Evolutionary conservation across 768 basidiomycete genomes (phyloP).

Genomic region (Pholiota conissans): DNA sequence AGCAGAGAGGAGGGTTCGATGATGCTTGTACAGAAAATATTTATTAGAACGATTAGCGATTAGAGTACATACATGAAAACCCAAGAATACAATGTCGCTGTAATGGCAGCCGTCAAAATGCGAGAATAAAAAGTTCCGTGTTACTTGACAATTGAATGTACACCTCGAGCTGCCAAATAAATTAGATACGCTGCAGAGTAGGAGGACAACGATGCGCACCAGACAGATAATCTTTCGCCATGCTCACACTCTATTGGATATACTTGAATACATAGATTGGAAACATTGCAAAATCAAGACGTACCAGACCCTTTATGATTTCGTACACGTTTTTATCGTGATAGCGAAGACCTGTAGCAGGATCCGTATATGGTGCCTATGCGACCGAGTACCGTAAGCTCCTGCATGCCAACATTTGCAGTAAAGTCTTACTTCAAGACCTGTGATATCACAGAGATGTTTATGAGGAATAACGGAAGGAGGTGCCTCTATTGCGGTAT

Average conservation of each 20-base stretch:
- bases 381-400: background rate
- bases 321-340: conserved; percentile 90
- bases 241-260: conserved; percentile 53
- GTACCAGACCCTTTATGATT: conserved; percentile 70
- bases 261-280: background rate
- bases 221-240: conserved; percentile 76
- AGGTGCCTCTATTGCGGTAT: conserved; percentile 81
- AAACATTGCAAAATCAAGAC: conserved; percentile 7
- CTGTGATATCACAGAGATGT: conserved; percentile 86
- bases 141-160: conserved; percentile 39
- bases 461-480: conserved; percentile 76
- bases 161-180: conserved; percentile 31
- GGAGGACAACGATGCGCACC: conserved; percentile 33
- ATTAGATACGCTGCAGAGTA: background rate
- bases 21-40: background rate
- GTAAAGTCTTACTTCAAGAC: conserved; percentile 58
- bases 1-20: too few relatives aligned
- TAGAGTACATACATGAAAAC: background rate
- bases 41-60: background rate
- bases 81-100: background rate
- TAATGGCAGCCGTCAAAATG: background rate
- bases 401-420: background rate
- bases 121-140: background rate
- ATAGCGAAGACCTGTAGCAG: conserved; percentile 75
- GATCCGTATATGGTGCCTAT: conserved; percentile 86